Conservation (phyloP, 164 flowering plant species). For the Pachysandra terminalis region DNA sequence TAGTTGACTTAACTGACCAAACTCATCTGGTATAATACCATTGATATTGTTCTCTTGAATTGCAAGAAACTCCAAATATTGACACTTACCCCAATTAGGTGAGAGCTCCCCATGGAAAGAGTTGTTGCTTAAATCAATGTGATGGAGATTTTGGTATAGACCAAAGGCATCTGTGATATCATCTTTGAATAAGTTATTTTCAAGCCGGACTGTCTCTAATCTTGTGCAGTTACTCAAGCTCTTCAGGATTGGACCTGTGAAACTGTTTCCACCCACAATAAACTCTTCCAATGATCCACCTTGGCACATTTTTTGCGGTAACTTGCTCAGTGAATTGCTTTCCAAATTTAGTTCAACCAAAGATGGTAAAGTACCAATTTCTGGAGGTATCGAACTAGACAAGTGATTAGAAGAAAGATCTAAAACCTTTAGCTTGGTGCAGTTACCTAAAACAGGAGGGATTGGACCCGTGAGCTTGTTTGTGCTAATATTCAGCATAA, state of each 20-base stretch:
- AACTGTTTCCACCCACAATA: neutral
- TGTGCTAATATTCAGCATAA: neutral
- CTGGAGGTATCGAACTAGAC: neutral
- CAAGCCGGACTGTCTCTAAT: neutral
- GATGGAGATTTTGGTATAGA: neutral
- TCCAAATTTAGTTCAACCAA: neutral
- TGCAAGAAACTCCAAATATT: neutral
- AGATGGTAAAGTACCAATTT: neutral
- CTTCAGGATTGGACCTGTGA: neutral
- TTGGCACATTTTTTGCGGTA: neutral
- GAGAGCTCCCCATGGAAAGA: neutral
- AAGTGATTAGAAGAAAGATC: neutral
- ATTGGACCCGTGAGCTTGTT: slow-evolving; percentile 1
- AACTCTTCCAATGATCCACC: neutral
- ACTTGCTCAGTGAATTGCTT: neutral
- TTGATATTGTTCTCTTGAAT: neutral
- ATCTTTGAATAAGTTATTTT: neutral
- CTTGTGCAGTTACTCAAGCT: neutral
- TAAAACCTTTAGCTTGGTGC: neutral
- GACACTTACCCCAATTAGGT: neutral
- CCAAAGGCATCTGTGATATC: neutral
- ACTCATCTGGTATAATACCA: neutral
- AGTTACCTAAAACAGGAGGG: neutral
- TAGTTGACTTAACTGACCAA: neutral
- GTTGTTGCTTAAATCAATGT: neutral